A percentile compares a stretch with the other conserved stretches of the same genome.
Evolutionary conservation across 768 basidiomycete genomes (phyloP).

Genomic region (Tylopilus vinaceipallidus): DNA sequence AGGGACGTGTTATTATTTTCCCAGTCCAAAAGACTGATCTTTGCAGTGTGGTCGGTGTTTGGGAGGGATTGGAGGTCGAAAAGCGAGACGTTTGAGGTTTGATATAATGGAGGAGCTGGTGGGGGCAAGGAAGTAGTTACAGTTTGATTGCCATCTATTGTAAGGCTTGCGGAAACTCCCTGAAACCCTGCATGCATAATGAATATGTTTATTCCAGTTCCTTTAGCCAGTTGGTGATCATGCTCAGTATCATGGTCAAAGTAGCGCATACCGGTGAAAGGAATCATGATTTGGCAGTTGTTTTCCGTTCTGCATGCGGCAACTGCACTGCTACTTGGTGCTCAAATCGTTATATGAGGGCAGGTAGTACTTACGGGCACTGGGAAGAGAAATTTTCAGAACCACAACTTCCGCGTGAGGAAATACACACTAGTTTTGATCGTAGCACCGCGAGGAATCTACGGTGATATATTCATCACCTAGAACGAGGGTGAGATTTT

Average conservation of each 20-base stretch:
- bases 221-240: not conserved
- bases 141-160: constrained; percentile 6
- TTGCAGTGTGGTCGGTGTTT: constrained; percentile 7
- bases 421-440: constrained; percentile 13
- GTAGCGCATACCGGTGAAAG: constrained; percentile 12
- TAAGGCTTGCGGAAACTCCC: constrained; percentile 10
- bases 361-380: constrained; percentile 9
- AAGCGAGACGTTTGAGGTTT: constrained; percentile 15
- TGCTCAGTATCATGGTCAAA: not conserved
- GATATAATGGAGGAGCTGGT: constrained; percentile 9
- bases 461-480: not conserved
- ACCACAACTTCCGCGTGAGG: too few relatives aligned
- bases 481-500: not conserved
- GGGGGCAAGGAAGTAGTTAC: not conserved
- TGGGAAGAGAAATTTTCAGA: not conserved
- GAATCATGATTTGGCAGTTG: constrained; percentile 9
- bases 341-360: not conserved
- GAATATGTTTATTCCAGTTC: constrained; percentile 17
- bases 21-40: constrained; percentile 12
- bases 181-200: constrained; percentile 11
- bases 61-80: constrained; percentile 12
- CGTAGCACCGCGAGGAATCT: constrained; percentile 15
- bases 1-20: not conserved
- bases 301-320: not conserved
- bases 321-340: constrained; percentile 3